phyloP scores from a whole-genome alignment of 1,284 basidiomycete genomes.

The Rhizopogon hawkerae region DNA sequence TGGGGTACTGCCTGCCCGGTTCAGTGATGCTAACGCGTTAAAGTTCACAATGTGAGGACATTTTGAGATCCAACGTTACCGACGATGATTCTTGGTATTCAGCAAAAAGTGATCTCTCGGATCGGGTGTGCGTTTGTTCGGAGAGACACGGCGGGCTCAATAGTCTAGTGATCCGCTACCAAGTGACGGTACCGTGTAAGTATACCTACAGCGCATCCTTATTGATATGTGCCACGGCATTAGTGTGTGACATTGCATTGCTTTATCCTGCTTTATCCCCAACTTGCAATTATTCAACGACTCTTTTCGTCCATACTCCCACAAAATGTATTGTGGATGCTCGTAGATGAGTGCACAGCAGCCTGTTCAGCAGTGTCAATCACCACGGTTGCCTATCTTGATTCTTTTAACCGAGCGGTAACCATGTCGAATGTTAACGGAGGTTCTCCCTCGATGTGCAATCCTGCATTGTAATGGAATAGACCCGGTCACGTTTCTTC shows the following conservation, averaged over 20 bases:
- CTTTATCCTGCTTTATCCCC: constrained; percentile 11
- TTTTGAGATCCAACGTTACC: not conserved
- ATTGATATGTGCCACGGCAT: constrained; percentile 2
- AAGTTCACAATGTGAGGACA: not conserved
- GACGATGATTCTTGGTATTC: not conserved
- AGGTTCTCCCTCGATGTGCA: constrained; percentile 9
- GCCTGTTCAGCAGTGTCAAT: constrained; percentile 20
- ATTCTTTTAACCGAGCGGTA: constrained; percentile 21
- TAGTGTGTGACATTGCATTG: constrained; percentile 20
- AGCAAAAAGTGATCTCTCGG: not conserved
- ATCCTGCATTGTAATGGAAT: constrained; percentile 16
- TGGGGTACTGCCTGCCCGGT: not conserved
- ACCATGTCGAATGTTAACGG: constrained; percentile 20
- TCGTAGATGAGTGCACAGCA: constrained; percentile 28
- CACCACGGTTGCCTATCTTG: constrained; percentile 22
- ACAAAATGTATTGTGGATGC: constrained; percentile 18
- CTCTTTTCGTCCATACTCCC: constrained; percentile 6
- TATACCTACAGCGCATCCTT: constrained; percentile 7
- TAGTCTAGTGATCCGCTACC: constrained; percentile 19
- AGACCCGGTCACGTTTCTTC: constrained; percentile 22
- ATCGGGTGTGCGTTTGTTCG: not conserved
- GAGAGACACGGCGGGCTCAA: not conserved
- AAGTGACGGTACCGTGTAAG: not conserved
- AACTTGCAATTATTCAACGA: constrained; percentile 11
- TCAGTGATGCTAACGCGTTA: not conserved